Percentiles rank a stretch among this genome's conserved stretches.
These are phyloP conservation scores for Wallacemonas sp. DNA, from an alignment of 208 protist genomes.

Conservation along the genomic window DNA sequence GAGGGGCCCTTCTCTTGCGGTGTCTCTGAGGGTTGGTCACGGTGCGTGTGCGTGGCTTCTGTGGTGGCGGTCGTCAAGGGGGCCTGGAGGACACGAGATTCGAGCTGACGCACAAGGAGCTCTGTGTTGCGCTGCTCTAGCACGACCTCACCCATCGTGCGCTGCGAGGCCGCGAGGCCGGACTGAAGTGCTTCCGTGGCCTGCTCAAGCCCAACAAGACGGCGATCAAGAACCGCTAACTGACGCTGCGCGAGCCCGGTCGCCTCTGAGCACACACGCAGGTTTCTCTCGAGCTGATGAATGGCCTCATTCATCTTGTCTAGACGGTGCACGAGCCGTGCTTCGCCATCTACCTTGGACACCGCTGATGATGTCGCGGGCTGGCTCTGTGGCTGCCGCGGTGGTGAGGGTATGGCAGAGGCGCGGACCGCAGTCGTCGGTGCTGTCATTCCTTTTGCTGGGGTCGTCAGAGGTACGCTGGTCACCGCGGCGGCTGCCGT, in stretches of 20 bases:
- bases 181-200: slow-evolving; percentile 29
- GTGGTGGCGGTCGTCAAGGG: neutral
- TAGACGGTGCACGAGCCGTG: slow-evolving; percentile 9
- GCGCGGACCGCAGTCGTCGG: no score
- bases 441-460: no score
- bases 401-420: no score
- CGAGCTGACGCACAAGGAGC: slow-evolving; percentile 66
- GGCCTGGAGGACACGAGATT: slow-evolving; percentile 34
- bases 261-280: slow-evolving; percentile 23
- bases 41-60: neutral
- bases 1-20: no score
- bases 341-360: no score
- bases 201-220: slow-evolving; percentile 44
- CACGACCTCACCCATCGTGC: slow-evolving; percentile 49
- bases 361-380: no score
- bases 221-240: slow-evolving; percentile 46
- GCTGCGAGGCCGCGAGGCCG: slow-evolving; percentile 36
- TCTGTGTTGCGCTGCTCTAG: slow-evolving; percentile 63
- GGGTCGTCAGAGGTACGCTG: no score
- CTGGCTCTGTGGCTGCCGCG: no score
- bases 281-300: slow-evolving; percentile 16
- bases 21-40: no score
- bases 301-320: slow-evolving; percentile 5
- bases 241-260: slow-evolving; percentile 43
- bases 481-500: no score